These are phyloP conservation scores for Lentinus brumalis DNA, from an alignment of 768 basidiomycete species.

Conservation along the genomic window DNA sequence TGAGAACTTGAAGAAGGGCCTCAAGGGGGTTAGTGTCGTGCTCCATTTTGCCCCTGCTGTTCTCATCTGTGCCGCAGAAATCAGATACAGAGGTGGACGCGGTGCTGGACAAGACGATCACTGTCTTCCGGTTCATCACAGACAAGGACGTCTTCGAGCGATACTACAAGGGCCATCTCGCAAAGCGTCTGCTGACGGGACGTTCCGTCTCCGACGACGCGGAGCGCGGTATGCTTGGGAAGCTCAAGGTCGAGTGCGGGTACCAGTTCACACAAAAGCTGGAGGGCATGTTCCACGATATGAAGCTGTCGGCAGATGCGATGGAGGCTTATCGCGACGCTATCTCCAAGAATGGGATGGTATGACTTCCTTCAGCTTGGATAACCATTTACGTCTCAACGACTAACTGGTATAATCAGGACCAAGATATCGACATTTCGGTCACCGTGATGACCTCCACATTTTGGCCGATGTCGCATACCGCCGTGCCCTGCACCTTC, in stretches of 20 bases:
- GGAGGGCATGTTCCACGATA: slow-evolving; percentile 99
- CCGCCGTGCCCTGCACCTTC: slow-evolving; percentile 64
- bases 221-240: slow-evolving; percentile 95
- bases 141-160: slow-evolving; percentile 98
- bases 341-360: slow-evolving; percentile 55
- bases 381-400: background rate
- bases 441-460: slow-evolving; percentile 96
- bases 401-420: slow-evolving; percentile 42
- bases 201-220: slow-evolving; percentile 97
- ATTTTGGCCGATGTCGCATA: slow-evolving; percentile 88
- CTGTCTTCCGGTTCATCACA: slow-evolving; percentile 88
- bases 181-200: slow-evolving; percentile 83
- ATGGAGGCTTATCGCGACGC: slow-evolving; percentile 71
- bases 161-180: slow-evolving; percentile 96
- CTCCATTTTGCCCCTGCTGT: background rate
- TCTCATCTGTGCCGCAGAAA: slow-evolving; percentile 60
- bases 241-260: slow-evolving; percentile 95
- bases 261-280: slow-evolving; percentile 97
- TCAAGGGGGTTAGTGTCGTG: slow-evolving; percentile 76
- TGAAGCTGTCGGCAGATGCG: slow-evolving; percentile 84
- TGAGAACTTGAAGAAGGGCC: slow-evolving; percentile 90
- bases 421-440: slow-evolving; percentile 72
- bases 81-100: slow-evolving; percentile 87
- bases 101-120: slow-evolving; percentile 94
- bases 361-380: slow-evolving; percentile 39